Base-by-base conservation (phyloP, 1,284 basidiomycete species). In the Kalmanozyma brasiliensis region DNA sequence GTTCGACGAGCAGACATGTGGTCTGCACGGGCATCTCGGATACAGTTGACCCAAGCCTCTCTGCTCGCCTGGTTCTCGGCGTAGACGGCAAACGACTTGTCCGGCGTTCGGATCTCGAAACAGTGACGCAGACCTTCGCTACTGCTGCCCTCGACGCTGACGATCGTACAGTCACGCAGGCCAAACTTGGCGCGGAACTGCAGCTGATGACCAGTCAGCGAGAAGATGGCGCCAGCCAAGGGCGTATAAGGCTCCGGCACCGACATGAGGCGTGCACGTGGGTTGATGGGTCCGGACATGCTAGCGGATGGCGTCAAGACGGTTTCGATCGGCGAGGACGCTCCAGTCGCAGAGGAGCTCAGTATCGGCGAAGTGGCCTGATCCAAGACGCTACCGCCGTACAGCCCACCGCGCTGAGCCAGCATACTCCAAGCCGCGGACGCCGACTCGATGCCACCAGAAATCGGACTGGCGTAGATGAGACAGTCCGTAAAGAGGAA, bases 361-460 rank as follows among this genome's bases (percentile, higher is more conserved):
- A 61, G 35, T 6, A 40, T 38, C 1, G 65, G 53, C 37, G 59
- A 63, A 19, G 38, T 32, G 1, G 46, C 38, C 20, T 42, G 52
- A 29, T 69, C 66, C 24, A 36, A 10, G 1, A 17, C 26, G 30
- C 37, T 45, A 10, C 38, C 47, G n/a, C 49, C 67, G 16, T 70
- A 70, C 2, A 70, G 85, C 5, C 90, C 84, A 20, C 89, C 87
- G 0, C 87, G 85, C 77, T 92, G 92, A 30, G 92, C 89, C 20
- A 72, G 32, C 52, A 64, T 60, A 40, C 44, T 65, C 75, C 75
- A 77, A 11, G 74, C 74, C 17, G 74, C 74, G 2, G 71, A 74
- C 4, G 74, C 74, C 11, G 66, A 64, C 52, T 75, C 75, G 23
- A 75, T 70, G 19, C 72, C 53, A 19, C 76, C 76, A 10, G 61